Evolutionary conservation across 2,329 filamentous ascomycete genomes (phyloP), one percentile per base, ranked within the genome.

Genomic region (Epichloe brachyelytri): DNA sequence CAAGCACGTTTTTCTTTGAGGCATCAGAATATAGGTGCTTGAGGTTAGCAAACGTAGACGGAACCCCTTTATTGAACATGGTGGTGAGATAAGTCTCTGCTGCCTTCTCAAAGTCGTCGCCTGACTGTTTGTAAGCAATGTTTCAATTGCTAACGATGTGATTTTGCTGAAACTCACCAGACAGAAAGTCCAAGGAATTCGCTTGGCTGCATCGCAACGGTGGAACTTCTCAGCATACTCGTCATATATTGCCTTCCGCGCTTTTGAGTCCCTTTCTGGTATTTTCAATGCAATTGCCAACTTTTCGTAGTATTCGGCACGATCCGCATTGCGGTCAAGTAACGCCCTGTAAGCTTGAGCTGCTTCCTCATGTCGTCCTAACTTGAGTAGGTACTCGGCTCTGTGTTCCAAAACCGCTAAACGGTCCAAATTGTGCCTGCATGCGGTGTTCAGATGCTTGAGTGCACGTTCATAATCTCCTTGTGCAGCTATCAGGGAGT

Each of bases 41-140:
- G 54, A 98, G 77, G 67, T 97, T 98, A 37, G 89, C 89, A 68
- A 98, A 98, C 3, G 91, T 90, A 2, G 93, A 98, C 1, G 93
- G 91, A 4, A 97, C 86, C 11, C 91, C 93, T 69, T 91, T 95
- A 67, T 86, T 82, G 51, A 98, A 76, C 85, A 94, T 94, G 33
- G 84, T 76, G 48, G 83, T 78, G 54, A 98, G 68, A 65, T 98
- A 98, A 20, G 72, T 69, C 63, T 89, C 83, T 7, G 86, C 90
- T 22, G 87, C 83, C 59, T 81, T 70, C 62, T 78, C 79, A 71
- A 98, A 98, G 4, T 83, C 82, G 43, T 94, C 83, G 4, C 88
- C 85, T 83, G 60, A 43, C 45, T 43, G 2, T n/a, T 15, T 40
- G 51, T 66, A 41, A 68, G 58, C 46, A 30, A 14, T 41, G 22